Base-by-base conservation (phyloP, 106 monocot species). In the Dioscorea dumetorum region DNA sequence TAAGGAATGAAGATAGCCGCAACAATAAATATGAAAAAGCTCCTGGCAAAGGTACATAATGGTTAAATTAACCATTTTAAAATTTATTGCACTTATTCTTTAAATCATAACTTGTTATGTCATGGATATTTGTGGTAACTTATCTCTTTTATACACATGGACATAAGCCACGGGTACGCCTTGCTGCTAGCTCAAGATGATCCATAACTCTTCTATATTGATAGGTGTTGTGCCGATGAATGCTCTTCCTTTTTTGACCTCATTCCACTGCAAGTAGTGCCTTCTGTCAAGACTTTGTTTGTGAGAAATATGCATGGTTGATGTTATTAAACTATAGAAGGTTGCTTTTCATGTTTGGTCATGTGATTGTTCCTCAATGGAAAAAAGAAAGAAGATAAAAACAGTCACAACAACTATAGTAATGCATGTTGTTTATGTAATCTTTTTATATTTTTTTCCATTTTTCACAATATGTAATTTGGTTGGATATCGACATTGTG, bases 1-100 rank as follows among this genome's bases (percentile, higher is more conserved):
- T n/a, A n/a, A n/a, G n/a, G n/a, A 69, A 72, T 71, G 72, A 70
- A 51, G 70, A 49, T 23, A 49, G 4, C 0, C 23, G 66, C 34
- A 80, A 70, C 66, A 61, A 74, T 51, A 76, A 69, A 57, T 74
- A 68, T 77, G 69, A 70, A 18, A 78, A 81, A 57, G 23, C 65
- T 56, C 73, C 77, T 49, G 56, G n/a, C 33, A 69, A 73, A 84
- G 84, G 79, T 83, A 73, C 5, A 9, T 22, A 51, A 56, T 12
- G 4, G 16, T 24, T 28, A 62, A n/a, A n/a, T n/a, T n/a, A n/a
- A n/a, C n/a, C n/a, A n/a, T n/a, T n/a, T n/a, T n/a, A n/a, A 15
- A 31, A 16, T 6, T 31, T 24, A 24, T 62, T 31, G 24, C 24
- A 18, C 15, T 24, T 11, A 33, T 62, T 4, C 16, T 62, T 11